A percentile compares a stretch with the other conserved stretches of the same genome.
These are phyloP conservation scores for Coemansia sp. DNA, from an alignment of 192 early-diverging fungal genomes.

Conservation along the genomic window DNA sequence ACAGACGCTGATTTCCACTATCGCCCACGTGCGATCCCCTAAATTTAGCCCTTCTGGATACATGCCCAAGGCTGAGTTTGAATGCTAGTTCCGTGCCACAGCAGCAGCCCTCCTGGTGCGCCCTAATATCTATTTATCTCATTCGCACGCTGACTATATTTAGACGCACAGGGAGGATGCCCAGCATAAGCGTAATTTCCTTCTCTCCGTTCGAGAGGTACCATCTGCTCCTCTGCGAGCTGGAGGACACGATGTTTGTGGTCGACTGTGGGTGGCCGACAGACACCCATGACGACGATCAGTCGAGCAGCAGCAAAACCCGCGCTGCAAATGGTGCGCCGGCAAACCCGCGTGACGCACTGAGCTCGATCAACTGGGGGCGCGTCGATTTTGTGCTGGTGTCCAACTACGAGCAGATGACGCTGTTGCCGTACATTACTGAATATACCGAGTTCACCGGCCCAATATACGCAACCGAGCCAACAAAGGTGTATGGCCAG, in stretches of 20 bases:
- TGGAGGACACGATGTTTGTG: constrained; percentile 50
- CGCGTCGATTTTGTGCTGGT: constrained; percentile 73
- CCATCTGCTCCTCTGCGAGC: constrained; percentile 48
- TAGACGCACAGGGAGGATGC: constrained; percentile 14
- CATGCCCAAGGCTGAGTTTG: not conserved
- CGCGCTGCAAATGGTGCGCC: not conserved
- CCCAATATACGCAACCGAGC: constrained; percentile 74
- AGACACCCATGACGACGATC: constrained; percentile 5
- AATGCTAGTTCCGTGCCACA: not conserved
- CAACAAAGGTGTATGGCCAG: constrained; percentile 69
- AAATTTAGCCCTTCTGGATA: no score
- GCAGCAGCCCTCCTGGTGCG: not conserved
- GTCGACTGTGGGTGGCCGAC: constrained; percentile 50
- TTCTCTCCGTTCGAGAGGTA: constrained; percentile 45
- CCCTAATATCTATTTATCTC: not conserved
- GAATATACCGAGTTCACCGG: constrained; percentile 78
- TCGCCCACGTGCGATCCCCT: no score
- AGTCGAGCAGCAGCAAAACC: constrained; percentile 10
- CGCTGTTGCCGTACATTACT: constrained; percentile 76
- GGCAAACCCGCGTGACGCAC: constrained; percentile 26
- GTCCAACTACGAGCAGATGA: constrained; percentile 68
- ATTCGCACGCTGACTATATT: not conserved
- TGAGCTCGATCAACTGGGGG: constrained; percentile 58
- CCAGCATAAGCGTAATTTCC: constrained; percentile 41
- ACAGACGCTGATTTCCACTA: no score